Percentiles rank a stretch among this genome's conserved stretches.
phyloP scores from a whole-genome alignment of 352 stramenopile species.

The Blastocystis sp. region DNA sequence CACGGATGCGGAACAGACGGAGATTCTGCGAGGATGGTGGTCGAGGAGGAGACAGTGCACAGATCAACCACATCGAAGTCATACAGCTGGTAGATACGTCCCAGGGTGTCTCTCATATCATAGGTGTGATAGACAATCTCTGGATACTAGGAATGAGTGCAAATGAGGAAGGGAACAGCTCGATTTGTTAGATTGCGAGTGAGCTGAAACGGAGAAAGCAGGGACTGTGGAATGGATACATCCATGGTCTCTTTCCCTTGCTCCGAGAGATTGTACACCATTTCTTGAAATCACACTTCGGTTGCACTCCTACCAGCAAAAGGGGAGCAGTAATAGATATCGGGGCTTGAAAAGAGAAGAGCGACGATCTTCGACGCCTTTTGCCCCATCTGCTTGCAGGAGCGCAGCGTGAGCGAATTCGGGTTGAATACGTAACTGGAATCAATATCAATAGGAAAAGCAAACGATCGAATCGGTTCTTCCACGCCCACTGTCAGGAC shows the following conservation, averaged over 20 bases:
- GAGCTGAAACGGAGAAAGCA: conserved; percentile 7
- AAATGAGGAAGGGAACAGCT: not conserved
- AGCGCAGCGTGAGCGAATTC: conserved; percentile 12
- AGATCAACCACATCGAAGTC: conserved; percentile 44
- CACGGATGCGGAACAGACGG: conserved; percentile 15
- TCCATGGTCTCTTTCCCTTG: conserved; percentile 30
- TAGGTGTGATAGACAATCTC: conserved; percentile 32
- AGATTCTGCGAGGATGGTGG: not conserved
- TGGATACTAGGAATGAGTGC: conserved; percentile 9
- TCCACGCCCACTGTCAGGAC: conserved; percentile 6
- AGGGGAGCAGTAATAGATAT: conserved; percentile 33
- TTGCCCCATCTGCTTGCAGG: conserved; percentile 21
- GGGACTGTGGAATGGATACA: not conserved
- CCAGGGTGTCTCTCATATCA: not conserved
- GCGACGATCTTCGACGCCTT: conserved; percentile 2
- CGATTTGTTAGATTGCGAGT: conserved; percentile 33
- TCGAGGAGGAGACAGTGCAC: not conserved
- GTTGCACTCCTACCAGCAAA: conserved; percentile 22
- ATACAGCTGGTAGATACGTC: conserved; percentile 55
- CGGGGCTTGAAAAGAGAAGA: conserved; percentile 14
- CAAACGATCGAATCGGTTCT: conserved; percentile 44
- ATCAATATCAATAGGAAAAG: not conserved
- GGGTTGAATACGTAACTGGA: conserved; percentile 52
- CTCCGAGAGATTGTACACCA: conserved; percentile 34
- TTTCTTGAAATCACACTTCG: conserved; percentile 20